Conservation (phyloP, 1,284 basidiomycete species). For the Malassezia dermatis region DNA sequence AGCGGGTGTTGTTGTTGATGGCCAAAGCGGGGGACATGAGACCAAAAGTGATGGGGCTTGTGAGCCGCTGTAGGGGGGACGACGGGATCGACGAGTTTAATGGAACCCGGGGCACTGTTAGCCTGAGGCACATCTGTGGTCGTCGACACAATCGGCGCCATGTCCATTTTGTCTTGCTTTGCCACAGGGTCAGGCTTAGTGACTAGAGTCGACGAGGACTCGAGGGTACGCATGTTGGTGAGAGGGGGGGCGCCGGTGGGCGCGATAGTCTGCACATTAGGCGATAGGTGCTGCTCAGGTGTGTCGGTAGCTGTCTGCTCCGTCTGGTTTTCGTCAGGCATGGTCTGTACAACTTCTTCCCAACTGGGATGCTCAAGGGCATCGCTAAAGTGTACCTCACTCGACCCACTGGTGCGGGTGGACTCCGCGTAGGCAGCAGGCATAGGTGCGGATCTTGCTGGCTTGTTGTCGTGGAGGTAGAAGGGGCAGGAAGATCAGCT, state of each 20-base stretch:
- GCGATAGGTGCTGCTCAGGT: background rate
- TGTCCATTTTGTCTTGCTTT: background rate
- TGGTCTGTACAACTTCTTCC: background rate
- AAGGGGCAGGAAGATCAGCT: background rate
- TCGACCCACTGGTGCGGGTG: background rate
- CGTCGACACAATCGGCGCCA: background rate
- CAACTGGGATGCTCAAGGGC: background rate
- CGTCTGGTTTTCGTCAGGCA: background rate
- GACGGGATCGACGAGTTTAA: background rate
- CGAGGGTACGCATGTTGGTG: background rate
- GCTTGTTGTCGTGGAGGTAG: background rate
- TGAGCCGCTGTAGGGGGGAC: background rate
- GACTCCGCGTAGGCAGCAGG: background rate
- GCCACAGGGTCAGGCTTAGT: no score
- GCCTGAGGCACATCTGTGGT: background rate
- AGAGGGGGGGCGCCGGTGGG: background rate
- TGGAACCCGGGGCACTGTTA: no score
- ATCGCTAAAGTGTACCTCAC: background rate
- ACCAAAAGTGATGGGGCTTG: background rate
- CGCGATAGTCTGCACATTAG: background rate
- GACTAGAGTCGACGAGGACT: background rate
- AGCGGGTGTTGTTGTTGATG: no score
- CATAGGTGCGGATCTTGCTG: background rate
- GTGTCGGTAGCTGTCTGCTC: background rate
- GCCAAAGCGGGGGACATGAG: background rate